A percentile compares a stretch with the other conserved stretches of the same genome.
Conservation (phyloP, 352 stramenopile species). For the Pythium insidiosum region DNA sequence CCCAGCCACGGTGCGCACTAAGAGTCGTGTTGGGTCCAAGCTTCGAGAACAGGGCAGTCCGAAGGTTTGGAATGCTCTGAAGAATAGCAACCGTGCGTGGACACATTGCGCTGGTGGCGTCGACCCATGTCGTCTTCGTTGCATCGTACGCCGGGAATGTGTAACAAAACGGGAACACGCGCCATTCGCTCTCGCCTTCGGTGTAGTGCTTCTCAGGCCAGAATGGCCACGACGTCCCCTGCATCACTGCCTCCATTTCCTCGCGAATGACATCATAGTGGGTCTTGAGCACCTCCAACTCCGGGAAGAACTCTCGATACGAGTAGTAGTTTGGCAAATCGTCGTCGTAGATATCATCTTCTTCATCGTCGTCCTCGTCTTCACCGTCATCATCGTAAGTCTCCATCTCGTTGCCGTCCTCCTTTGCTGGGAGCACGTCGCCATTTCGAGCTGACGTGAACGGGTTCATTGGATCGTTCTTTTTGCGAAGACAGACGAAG, state of each 20-base stretch:
- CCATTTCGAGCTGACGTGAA: slow-evolving; percentile 11
- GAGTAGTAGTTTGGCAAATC: slow-evolving; percentile 69
- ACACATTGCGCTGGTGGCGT: slow-evolving; percentile 63
- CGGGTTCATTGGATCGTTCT: slow-evolving; percentile 7
- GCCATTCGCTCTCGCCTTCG: slow-evolving; percentile 62
- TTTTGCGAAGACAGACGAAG: slow-evolving; percentile 16
- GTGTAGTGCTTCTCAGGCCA: slow-evolving; percentile 85
- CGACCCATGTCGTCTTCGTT: slow-evolving; percentile 78
- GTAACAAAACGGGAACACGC: slow-evolving; percentile 88
- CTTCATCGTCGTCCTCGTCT: slow-evolving; percentile 23
- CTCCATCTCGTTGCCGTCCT: slow-evolving; percentile 21
- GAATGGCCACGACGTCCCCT: slow-evolving; percentile 59
- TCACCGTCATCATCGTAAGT: slow-evolving; percentile 14
- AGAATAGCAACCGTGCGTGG: slow-evolving; percentile 74
- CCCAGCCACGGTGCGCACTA: slow-evolving; percentile 73
- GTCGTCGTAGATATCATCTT: slow-evolving; percentile 61
- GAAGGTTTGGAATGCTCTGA: slow-evolving; percentile 47
- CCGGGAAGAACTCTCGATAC: slow-evolving; percentile 67
- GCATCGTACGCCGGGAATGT: slow-evolving; percentile 85
- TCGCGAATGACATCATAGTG: slow-evolving; percentile 71
- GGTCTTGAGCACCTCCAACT: slow-evolving; percentile 62
- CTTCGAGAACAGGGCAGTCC: slow-evolving; percentile 87
- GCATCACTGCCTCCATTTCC: slow-evolving; percentile 57
- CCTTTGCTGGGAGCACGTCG: slow-evolving; percentile 10
- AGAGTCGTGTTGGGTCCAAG: slow-evolving; percentile 75